phyloP scores from a whole-genome alignment of 768 basidiomycete genomes.

The Russula foetens region DNA sequence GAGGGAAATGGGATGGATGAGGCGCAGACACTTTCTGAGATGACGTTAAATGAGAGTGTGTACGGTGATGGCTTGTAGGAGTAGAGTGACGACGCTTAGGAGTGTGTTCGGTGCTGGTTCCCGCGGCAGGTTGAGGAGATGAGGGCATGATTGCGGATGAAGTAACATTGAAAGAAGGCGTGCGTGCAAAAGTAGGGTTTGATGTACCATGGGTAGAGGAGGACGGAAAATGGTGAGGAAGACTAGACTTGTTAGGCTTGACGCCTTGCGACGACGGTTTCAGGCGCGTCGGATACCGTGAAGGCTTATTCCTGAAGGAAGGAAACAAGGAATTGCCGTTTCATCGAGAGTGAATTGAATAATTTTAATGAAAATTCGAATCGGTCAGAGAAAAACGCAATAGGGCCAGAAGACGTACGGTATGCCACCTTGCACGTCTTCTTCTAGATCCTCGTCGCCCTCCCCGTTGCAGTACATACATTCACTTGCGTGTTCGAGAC shows the following conservation, averaged over 20 bases:
- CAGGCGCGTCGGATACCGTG: neutral
- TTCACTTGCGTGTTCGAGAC: constrained; percentile 18
- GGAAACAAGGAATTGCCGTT: too few species aligned
- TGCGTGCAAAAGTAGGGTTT: neutral
- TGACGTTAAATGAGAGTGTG: neutral
- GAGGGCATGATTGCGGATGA: neutral
- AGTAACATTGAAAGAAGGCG: neutral
- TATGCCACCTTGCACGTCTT: neutral
- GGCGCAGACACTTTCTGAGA: neutral
- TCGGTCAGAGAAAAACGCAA: neutral
- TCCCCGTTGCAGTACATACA: constrained; percentile 14
- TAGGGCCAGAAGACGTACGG: neutral
- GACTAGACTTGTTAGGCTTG: neutral
- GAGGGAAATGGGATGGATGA: neutral
- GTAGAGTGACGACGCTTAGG: neutral
- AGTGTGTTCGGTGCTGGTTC: neutral
- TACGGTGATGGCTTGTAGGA: neutral
- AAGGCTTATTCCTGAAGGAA: neutral
- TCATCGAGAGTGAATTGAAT: neutral
- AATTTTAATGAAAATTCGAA: neutral
- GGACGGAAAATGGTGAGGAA: neutral
- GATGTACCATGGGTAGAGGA: neutral
- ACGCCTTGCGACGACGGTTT: neutral
- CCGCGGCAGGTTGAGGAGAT: neutral
- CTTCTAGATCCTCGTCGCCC: constrained; percentile 2